Evolutionary conservation across 192 early-diverging fungal species (phyloP).

Genomic region (Entrophospora sp.): DNA sequence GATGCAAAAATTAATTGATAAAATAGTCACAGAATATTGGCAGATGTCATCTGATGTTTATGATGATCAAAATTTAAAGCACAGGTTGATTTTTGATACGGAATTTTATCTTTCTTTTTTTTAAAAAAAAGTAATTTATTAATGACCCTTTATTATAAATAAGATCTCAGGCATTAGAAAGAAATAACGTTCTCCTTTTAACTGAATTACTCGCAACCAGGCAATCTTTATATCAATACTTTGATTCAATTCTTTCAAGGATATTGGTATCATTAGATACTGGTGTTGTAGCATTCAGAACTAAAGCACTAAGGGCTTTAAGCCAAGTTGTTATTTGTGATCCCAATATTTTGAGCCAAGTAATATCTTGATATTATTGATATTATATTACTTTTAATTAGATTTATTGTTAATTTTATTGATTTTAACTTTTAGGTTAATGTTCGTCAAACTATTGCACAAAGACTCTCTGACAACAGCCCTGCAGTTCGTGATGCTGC

Average conservation of each 20-base stretch:
- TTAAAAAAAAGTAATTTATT: too few relatives aligned
- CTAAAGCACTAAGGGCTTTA: slow-evolving; percentile 72
- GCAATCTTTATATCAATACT: slow-evolving; percentile 55
- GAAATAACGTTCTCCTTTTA: slow-evolving; percentile 24
- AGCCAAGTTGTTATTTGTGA: slow-evolving; percentile 64
- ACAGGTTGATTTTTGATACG: background rate
- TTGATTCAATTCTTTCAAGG: slow-evolving; percentile 58
- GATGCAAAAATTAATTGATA: slow-evolving; percentile 14
- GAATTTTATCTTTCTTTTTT: too few relatives aligned
- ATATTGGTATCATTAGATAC: slow-evolving; percentile 57
- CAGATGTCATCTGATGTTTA: slow-evolving; percentile 12
- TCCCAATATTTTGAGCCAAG: slow-evolving; percentile 52
- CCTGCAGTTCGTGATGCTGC: slow-evolving; percentile 84
- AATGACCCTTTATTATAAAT: background rate
- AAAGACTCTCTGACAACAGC: slow-evolving; percentile 72
- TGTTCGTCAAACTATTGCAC: slow-evolving; percentile 62
- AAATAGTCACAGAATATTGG: slow-evolving; percentile 25
- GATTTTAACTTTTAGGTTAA: slow-evolving; percentile 25
- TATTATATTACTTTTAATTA: background rate
- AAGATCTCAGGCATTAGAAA: slow-evolving; percentile 19
- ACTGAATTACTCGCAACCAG: slow-evolving; percentile 38
- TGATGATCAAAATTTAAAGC: background rate
- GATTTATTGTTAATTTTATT: background rate
- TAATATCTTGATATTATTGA: slow-evolving; percentile 11
- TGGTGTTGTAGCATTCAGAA: slow-evolving; percentile 58